Evolutionary conservation across 2,329 filamentous ascomycete species (phyloP).

Genomic region (Cercospora nicotianae): DNA sequence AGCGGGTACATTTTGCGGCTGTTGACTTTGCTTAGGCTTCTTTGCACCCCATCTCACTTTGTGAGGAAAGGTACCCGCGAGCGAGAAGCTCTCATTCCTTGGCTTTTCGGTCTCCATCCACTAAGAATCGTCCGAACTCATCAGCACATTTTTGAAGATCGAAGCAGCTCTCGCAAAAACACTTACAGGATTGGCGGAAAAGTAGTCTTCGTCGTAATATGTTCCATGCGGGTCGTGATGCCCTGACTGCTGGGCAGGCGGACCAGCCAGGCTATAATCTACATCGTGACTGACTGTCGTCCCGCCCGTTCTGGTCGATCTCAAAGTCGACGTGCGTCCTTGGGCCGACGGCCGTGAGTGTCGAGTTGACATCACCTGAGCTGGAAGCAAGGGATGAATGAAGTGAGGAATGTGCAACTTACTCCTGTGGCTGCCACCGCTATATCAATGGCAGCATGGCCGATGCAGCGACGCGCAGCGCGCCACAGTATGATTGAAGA

Average conservation of each 20-base stretch:
- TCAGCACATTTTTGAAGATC: too few relatives aligned
- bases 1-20: slow-evolving; percentile 13
- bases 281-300: slow-evolving; percentile 18
- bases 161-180: too few relatives aligned
- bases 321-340: slow-evolving; percentile 14
- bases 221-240: slow-evolving; percentile 30
- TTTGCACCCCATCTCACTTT: slow-evolving; percentile 28
- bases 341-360: slow-evolving; percentile 10
- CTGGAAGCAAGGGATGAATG: slow-evolving; percentile 2
- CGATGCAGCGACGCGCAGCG: neutral
- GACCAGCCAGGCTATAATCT: slow-evolving; percentile 25
- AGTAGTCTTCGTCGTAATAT: slow-evolving; percentile 32
- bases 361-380: slow-evolving; percentile 19
- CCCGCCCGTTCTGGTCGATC: slow-evolving; percentile 14
- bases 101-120: slow-evolving; percentile 28
- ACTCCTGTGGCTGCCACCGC: neutral
- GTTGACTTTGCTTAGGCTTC: slow-evolving; percentile 14
- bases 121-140: neutral
- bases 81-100: slow-evolving; percentile 27
- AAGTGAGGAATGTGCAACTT: slow-evolving; percentile 13
- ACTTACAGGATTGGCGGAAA: slow-evolving; percentile 27
- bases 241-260: neutral
- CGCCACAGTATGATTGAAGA: slow-evolving; percentile 7
- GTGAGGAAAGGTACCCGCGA: slow-evolving; percentile 33
- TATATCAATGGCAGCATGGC: slow-evolving; percentile 7